Percentiles rank a stretch among this genome's conserved stretches.
Evolutionary conservation across 139 green algal genomes (phyloP).

Genomic region (Chlorella sp.): DNA sequence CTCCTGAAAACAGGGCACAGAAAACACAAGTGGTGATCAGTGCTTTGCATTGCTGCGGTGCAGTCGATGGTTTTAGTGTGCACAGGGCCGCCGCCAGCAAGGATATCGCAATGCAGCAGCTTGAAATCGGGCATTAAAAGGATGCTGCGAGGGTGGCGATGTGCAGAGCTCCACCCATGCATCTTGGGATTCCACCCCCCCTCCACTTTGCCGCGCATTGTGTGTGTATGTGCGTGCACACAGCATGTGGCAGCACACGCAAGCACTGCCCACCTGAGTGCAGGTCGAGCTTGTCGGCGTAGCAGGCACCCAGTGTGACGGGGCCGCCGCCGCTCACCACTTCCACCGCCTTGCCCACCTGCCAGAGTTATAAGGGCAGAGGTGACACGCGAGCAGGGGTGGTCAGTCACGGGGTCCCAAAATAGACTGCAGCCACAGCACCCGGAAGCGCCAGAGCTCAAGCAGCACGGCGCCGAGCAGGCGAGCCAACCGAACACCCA

Average conservation of each 20-base stretch:
- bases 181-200: neutral
- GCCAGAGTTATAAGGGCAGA: no score
- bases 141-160: no score
- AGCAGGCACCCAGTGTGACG: constrained; percentile 30
- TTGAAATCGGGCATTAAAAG: no score
- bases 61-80: neutral
- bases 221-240: neutral
- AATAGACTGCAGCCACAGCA: no score
- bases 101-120: no score
- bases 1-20: neutral
- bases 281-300: constrained; percentile 18
- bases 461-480: no score
- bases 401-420: no score
- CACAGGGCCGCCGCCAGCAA: neutral
- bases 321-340: neutral
- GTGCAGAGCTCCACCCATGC: neutral
- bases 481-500: no score
- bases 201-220: no score
- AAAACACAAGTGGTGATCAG: neutral
- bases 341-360: neutral
- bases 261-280: neutral
- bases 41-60: neutral
- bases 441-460: no score
- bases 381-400: no score
- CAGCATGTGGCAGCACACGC: neutral